phyloP scores from a whole-genome alignment of 495 filamentous ascomycete species.

The Astrothelium macrocarpum region DNA sequence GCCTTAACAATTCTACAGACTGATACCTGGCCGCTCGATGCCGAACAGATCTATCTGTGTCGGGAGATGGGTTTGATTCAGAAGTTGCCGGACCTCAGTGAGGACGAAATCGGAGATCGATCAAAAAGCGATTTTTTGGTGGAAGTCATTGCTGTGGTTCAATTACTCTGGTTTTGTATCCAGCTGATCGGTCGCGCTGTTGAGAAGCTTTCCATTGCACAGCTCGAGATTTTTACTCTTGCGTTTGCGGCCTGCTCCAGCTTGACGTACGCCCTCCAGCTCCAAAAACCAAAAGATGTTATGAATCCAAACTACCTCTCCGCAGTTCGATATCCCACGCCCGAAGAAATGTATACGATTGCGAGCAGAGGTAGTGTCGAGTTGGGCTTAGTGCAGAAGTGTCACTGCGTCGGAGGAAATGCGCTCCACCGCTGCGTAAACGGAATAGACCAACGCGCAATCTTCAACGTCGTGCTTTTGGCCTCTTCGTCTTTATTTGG shows the following conservation, averaged over 20 bases:
- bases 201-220: background rate
- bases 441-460: background rate
- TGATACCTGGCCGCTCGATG: background rate
- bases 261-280: constrained; percentile 4
- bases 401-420: background rate
- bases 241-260: constrained; percentile 7
- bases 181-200: background rate
- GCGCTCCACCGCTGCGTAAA: background rate
- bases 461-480: background rate
- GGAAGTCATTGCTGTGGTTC: constrained; percentile 1
- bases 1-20: background rate
- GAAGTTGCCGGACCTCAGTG: constrained; percentile 3
- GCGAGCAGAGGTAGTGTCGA: background rate
- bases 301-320: constrained; percentile 2
- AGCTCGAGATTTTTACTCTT: constrained; percentile 7
- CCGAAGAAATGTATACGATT: background rate
- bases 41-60: background rate
- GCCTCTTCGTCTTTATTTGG: constrained; percentile 2
- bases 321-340: background rate
- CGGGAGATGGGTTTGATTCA: background rate
- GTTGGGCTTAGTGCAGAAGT: background rate
- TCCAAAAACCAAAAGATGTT: constrained; percentile 7
- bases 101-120: constrained; percentile 7
- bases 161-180: constrained; percentile 8
- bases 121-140: constrained; percentile 9